A percentile compares a stretch with the other conserved stretches of the same genome.
phyloP scores from a whole-genome alignment of 257 asterid species.

The Mentha longifolia region DNA sequence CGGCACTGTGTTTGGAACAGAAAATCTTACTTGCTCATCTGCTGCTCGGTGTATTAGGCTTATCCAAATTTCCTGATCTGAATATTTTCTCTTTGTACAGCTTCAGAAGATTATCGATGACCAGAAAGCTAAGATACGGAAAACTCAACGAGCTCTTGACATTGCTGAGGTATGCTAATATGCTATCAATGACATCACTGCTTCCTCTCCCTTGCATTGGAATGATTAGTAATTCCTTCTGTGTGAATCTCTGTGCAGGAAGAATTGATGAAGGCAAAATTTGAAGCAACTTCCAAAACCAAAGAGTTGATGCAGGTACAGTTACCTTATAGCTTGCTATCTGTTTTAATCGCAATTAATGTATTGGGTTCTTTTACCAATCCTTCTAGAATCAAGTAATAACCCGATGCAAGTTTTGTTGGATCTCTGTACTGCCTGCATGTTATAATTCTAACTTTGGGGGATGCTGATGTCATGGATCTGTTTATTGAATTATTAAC shows the following conservation, averaged over 20 bases:
- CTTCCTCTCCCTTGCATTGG: slow-evolving; percentile 8
- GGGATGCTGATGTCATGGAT: too few species aligned
- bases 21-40: background rate
- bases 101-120: slow-evolving; percentile 62
- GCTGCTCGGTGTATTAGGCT: slow-evolving; percentile 9
- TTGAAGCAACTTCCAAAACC: slow-evolving; percentile 66
- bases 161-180: slow-evolving; percentile 84
- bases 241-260: slow-evolving; percentile 56
- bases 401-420: background rate
- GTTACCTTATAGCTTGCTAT: background rate
- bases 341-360: slow-evolving; percentile 10
- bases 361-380: background rate
- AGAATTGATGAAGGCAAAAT: slow-evolving; percentile 82
- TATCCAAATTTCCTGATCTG: slow-evolving; percentile 1
- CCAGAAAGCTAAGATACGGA: slow-evolving; percentile 74
- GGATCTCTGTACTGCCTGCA: background rate
- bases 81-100: slow-evolving; percentile 46
- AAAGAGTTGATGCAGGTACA: slow-evolving; percentile 78
- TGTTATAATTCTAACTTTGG: background rate
- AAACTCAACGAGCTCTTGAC: slow-evolving; percentile 93
- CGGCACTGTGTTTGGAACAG: slow-evolving; percentile 19
- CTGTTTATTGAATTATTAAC: background rate
- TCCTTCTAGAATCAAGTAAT: slow-evolving; percentile 15
- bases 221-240: slow-evolving; percentile 24
- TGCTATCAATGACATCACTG: slow-evolving; percentile 25